Base-by-base conservation (phyloP, 495 filamentous ascomycete species). In the Aspergillus incahuasiensis region DNA sequence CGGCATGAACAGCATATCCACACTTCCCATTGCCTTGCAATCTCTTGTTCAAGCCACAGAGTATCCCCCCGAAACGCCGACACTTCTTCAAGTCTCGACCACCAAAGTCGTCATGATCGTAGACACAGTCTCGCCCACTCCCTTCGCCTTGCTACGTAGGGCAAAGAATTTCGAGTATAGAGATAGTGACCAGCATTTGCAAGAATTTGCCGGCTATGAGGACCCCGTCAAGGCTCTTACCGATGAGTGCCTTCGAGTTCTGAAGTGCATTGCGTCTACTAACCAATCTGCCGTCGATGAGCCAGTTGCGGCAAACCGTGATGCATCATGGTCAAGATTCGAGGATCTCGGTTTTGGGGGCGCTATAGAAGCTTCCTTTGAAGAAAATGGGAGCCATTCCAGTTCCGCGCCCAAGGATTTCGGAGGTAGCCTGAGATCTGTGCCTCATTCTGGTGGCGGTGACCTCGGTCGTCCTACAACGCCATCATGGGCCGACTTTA, bases 81-180 rank as follows among this genome's bases (percentile, higher is more conserved):
- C 81, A 1, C 79, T 95, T 19, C 78, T 96, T 57, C 89, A 94
- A 62, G 84, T 86, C 6, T 75, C 84, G 0, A 95, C 91, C 3
- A 86, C 91, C 48, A 90, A 89, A 64, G 92, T 98, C 5, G 87
- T 92, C 39, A 96, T 98, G 89, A 92, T 96, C 58, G 94, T 98
- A 28, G 90, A 97, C 57, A 87, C 86, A 6, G 92, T 98, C 20
- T 97, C 94, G 1, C 91, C 94, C 0, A 97, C 92, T 0, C 94
- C 94, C 6, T 97, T 97, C 70, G 79, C 94, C 38, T 79, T 97
- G 25, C 74, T 98, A 40, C 89, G 92, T 51, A 84, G 94, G 57
- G 92, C 95, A 18, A 97, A 90, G 63, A 86, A 96, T 66, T 97
- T 97, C 66, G 88, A 95, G 68, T 98, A 96, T 68, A 82, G 92